Evolutionary conservation across 208 protist species (phyloP).

Genomic region (Crithidia expoeki): DNA sequence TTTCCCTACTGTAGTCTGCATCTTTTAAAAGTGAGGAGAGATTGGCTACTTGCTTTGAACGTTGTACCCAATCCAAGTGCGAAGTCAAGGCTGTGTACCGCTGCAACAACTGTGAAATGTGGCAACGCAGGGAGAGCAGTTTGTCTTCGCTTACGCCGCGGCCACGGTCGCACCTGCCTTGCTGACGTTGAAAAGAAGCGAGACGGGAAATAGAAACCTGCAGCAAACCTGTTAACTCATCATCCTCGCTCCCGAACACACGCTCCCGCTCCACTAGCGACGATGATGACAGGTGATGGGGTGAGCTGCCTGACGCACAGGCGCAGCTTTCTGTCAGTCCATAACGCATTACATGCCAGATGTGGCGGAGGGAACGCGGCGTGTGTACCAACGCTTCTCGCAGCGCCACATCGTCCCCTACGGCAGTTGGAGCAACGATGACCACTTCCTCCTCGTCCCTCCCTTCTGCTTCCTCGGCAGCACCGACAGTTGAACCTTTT

Average conservation of each 20-base stretch:
- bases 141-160: not conserved
- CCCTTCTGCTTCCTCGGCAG: too few species aligned
- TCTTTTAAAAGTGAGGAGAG: not conserved
- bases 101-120: not conserved
- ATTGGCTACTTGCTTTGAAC: not conserved
- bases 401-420: not conserved
- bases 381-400: not conserved
- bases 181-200: not conserved
- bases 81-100: not conserved
- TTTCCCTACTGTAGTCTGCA: not conserved
- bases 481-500: too few species aligned
- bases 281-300: not conserved
- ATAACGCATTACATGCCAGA: slow-evolving; percentile 27
- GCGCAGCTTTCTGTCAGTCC: slow-evolving; percentile 6
- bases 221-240: not conserved
- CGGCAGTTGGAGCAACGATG: not conserved
- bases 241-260: too few species aligned
- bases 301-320: not conserved
- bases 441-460: slow-evolving; percentile 5
- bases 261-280: not conserved
- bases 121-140: not conserved
- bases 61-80: not conserved
- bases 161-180: not conserved
- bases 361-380: slow-evolving; percentile 24
- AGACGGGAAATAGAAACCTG: not conserved